Evolutionary conservation across 2,329 filamentous ascomycete genomes (phyloP).

Genomic region (Trichoderma endophyticum): DNA sequence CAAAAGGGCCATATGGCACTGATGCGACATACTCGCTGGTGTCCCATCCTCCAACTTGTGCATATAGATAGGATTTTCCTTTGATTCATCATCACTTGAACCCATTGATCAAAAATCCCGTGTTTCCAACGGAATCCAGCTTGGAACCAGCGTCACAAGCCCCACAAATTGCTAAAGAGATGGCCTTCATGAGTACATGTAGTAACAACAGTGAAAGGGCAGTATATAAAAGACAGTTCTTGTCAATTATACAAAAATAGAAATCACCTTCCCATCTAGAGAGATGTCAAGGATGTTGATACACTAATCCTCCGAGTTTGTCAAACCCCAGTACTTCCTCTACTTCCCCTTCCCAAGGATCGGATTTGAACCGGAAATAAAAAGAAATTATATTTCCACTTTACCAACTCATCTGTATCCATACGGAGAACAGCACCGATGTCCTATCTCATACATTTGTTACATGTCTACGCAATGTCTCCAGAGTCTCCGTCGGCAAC

Average conservation of each 20-base stretch:
- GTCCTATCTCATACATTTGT: not conserved
- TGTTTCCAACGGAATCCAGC: not conserved
- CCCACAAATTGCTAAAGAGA: not conserved
- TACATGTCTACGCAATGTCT: not conserved
- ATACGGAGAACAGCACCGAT: not conserved
- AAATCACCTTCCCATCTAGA: not conserved
- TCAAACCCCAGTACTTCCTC: not conserved
- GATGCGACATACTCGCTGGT: not conserved
- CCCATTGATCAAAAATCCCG: not conserved
- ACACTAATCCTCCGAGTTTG: not conserved
- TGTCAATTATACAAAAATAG: not conserved
- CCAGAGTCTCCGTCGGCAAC: not conserved
- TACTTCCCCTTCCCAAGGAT: not conserved
- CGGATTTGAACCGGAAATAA: not conserved
- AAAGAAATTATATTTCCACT: not conserved
- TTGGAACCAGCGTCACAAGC: not conserved
- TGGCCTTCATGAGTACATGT: not conserved
- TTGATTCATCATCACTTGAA: not conserved
- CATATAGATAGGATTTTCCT: not conserved
- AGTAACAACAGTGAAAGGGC: not conserved
- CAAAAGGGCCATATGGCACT: not conserved
- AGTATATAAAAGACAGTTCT: not conserved
- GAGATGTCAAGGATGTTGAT: not conserved
- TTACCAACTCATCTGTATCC: not conserved
- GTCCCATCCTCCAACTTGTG: not conserved